phyloP scores from a whole-genome alignment of 78 protist species.

The Ministeria vibrans region DNA sequence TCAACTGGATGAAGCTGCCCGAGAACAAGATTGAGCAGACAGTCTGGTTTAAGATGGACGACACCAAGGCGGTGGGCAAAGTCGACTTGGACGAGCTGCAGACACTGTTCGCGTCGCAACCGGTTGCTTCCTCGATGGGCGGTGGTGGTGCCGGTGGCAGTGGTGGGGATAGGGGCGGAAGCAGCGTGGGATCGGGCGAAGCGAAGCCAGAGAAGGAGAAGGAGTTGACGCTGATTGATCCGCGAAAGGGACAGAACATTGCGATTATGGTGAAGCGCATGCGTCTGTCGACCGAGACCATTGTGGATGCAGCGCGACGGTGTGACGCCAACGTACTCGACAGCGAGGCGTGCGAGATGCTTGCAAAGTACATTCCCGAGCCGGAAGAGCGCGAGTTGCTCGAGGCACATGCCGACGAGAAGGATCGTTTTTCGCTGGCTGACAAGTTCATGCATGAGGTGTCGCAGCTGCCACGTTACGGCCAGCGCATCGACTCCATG shows the following conservation, averaged over 20 bases:
- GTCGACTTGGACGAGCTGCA: background rate
- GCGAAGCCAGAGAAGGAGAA: background rate
- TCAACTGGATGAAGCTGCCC: background rate
- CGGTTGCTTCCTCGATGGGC: background rate
- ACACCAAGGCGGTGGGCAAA: background rate
- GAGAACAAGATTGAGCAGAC: background rate
- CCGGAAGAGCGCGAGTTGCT: background rate
- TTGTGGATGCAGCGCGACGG: no score
- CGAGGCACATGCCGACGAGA: background rate
- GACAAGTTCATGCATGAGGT: background rate
- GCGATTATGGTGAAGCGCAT: background rate
- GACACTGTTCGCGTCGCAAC: background rate
- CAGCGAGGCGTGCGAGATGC: background rate
- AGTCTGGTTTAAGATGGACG: background rate
- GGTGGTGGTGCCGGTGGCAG: background rate
- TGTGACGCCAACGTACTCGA: background rate
- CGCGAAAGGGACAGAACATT: background rate
- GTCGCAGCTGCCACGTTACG: background rate
- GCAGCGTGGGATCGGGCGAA: background rate
- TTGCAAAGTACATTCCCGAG: background rate
- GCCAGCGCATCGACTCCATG: background rate
- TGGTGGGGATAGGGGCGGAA: background rate
- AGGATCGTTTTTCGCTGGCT: background rate
- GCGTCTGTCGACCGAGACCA: background rate
- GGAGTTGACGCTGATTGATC: background rate